Percentiles rank a stretch among this genome's conserved stretches.
Conservation (phyloP, 352 stramenopile genomes). For the Phytopythium aichiense region DNA sequence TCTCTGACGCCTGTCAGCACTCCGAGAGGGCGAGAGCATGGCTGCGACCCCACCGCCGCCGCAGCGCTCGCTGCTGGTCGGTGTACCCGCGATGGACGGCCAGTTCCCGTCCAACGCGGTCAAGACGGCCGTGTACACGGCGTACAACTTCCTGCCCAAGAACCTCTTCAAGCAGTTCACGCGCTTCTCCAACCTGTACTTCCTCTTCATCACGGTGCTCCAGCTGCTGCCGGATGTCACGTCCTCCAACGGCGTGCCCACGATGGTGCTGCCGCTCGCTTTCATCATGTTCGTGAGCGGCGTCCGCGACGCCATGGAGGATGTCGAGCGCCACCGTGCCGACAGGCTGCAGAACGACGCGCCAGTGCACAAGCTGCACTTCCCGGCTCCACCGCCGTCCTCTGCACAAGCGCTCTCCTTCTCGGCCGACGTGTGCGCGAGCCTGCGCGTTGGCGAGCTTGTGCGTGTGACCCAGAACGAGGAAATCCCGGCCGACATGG, state of each 20-base stretch:
- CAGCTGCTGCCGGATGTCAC: constrained; percentile 83
- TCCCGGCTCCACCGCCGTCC: constrained; percentile 2
- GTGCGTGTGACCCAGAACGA: constrained; percentile 75
- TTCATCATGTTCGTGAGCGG: constrained; percentile 86
- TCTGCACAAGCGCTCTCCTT: constrained; percentile 19
- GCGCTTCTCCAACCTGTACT: constrained; percentile 90
- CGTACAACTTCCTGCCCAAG: constrained; percentile 60
- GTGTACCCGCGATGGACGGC: constrained; percentile 10
- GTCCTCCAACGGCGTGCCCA: constrained; percentile 75
- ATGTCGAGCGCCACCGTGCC: constrained; percentile 67
- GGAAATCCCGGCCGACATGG: constrained; percentile 64
- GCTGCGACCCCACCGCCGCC: not conserved
- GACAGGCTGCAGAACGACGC: constrained; percentile 62
- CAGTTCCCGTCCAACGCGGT: constrained; percentile 43
- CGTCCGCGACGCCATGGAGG: constrained; percentile 76
- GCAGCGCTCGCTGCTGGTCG: constrained; percentile 25
- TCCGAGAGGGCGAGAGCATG: not conserved
- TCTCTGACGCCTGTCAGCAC: not conserved
- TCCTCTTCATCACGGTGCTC: constrained; percentile 83
- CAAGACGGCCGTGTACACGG: constrained; percentile 58
- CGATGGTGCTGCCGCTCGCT: constrained; percentile 77
- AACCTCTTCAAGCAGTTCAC: constrained; percentile 78
- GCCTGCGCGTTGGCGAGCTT: constrained; percentile 77
- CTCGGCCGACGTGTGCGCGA: constrained; percentile 21
- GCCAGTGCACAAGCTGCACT: constrained; percentile 20